A percentile compares a stretch with the other conserved stretches of the same genome.
These are phyloP conservation scores for Tuber magnatum DNA, from an alignment of 495 filamentous ascomycete genomes.

Conservation along the genomic window DNA sequence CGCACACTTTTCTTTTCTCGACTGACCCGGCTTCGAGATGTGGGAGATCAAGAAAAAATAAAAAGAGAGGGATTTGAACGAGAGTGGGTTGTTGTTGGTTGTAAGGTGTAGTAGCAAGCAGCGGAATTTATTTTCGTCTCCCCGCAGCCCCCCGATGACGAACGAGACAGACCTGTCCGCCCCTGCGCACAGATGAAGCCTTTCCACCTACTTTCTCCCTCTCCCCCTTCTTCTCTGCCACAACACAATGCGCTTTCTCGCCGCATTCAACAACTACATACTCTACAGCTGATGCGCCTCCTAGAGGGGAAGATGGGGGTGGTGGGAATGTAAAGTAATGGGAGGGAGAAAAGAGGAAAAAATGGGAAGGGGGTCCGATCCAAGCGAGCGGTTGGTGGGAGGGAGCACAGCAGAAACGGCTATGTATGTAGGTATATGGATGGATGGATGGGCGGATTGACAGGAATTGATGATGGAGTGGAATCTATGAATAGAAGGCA, in stretches of 20 bases:
- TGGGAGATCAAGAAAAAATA: constrained; percentile 28
- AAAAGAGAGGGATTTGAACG: constrained; percentile 28
- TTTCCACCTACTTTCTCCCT: constrained; percentile 20
- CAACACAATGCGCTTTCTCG: constrained; percentile 15
- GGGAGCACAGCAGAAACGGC: constrained; percentile 36
- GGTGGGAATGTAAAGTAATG: constrained; percentile 6
- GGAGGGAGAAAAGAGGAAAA: background rate
- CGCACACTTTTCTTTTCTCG: constrained; percentile 25
- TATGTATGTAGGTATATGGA: constrained; percentile 22
- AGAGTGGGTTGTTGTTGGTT: constrained; percentile 9
- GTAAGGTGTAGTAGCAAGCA: constrained; percentile 14
- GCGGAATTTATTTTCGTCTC: constrained; percentile 29
- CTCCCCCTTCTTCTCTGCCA: constrained; percentile 6
- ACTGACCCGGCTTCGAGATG: constrained; percentile 23
- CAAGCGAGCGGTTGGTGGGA: constrained; percentile 36
- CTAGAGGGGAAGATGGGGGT: constrained; percentile 23
- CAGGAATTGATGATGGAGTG: constrained; percentile 19
- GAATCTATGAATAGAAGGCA: constrained; percentile 36
- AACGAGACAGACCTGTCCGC: constrained; percentile 22
- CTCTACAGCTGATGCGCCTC: constrained; percentile 26
- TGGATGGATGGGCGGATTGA: constrained; percentile 17
- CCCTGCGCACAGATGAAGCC: constrained; percentile 26
- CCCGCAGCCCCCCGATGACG: constrained; percentile 30
- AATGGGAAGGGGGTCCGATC: constrained; percentile 15
- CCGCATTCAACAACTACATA: constrained; percentile 11